Base-by-base conservation (phyloP, 1,139 yeast genomes). In the Candida sp. region DNA sequence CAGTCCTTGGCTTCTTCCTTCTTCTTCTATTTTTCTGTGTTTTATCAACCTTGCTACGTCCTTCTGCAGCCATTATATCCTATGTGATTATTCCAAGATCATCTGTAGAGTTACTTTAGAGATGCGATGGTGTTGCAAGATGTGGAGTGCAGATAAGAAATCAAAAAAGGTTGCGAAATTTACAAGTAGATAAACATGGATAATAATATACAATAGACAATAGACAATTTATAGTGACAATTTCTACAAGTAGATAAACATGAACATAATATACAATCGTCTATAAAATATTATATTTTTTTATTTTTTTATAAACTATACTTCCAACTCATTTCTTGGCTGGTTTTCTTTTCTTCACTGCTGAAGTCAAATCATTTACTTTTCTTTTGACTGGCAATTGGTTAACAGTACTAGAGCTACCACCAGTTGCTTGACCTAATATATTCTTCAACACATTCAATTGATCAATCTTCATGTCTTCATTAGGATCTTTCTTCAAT, bases 1-100 rank as follows among this genome's bases (percentile, higher is more conserved):
- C 87, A 0, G 91, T 84, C 81, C 91, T 84, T 79, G 90, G 82
- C 79, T 83, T 84, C 75, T 84, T 84, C 58, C 84, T 71, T 51
- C 86, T 77, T 58, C 77, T 65, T 44, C 75, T 66, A 46, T 22
- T 37, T 5, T 37, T 37, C 23, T 21, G 25, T 23, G 30, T 30
- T 19, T 22, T 37, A 21, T 27, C 39, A 12, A 15, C 34, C 22
- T 30, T 37, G 21, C 34, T 27, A 25, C 30, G 29, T 23, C 33
- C 39, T 21, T 37, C 39, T 6, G 39, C 39, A 12, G 39, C 39
- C 39, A 37, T 36, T 35, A 23, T n/a, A n/a, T n/a, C n/a, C n/a
- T n/a, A n/a, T n/a, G n/a, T n/a, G n/a, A n/a, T n/a, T n/a, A n/a
- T n/a, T n/a, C n/a, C n/a, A n/a, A n/a, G n/a, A n/a, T n/a, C n/a